phyloP scores from a whole-genome alignment of 208 protist genomes.

The Leishmania aethiopica region DNA sequence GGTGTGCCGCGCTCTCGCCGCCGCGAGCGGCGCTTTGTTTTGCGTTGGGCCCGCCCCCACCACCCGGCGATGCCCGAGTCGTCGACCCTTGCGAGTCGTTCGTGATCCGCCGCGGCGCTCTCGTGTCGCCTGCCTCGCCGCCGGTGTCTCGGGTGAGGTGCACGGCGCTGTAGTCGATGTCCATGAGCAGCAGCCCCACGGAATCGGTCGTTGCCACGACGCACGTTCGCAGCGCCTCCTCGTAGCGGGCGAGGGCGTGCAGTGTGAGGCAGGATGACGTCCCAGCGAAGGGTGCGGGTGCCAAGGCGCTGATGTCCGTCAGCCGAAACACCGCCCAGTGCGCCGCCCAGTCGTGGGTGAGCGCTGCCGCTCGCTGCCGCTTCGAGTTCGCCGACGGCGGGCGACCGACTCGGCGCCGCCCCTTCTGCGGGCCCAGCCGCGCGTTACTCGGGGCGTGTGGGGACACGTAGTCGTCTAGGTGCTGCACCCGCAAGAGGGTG shows the following conservation, averaged over 20 bases:
- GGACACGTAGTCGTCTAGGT: slow-evolving; percentile 36
- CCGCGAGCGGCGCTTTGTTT: slow-evolving; percentile 1
- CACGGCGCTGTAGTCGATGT: slow-evolving; percentile 61
- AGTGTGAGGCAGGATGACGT: not conserved
- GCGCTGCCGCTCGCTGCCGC: slow-evolving; percentile 1
- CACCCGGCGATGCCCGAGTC: not conserved
- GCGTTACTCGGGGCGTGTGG: slow-evolving; percentile 9
- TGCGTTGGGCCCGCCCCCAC: not conserved
- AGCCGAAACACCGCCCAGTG: slow-evolving; percentile 33
- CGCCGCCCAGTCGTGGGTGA: slow-evolving; percentile 3
- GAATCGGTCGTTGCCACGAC: slow-evolving; percentile 51
- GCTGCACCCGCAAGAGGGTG: slow-evolving; percentile 35
- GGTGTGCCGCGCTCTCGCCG: not conserved
- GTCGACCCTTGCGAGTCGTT: not conserved
- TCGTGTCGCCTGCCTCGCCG: not conserved
- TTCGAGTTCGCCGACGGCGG: not conserved
- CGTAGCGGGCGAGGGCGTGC: slow-evolving; percentile 15
- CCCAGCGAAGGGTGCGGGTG: not conserved
- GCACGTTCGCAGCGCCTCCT: slow-evolving; percentile 45
- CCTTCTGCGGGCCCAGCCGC: not conserved
- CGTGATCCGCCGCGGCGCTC: slow-evolving; percentile 9
- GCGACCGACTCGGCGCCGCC: not conserved
- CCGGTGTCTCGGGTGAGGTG: not conserved
- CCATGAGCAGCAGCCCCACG: slow-evolving; percentile 49
- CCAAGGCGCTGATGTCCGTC: slow-evolving; percentile 2